These are phyloP conservation scores for Sordariomycetes sp. DNA, from an alignment of 2,329 filamentous ascomycete genomes.

Conservation along the genomic window DNA sequence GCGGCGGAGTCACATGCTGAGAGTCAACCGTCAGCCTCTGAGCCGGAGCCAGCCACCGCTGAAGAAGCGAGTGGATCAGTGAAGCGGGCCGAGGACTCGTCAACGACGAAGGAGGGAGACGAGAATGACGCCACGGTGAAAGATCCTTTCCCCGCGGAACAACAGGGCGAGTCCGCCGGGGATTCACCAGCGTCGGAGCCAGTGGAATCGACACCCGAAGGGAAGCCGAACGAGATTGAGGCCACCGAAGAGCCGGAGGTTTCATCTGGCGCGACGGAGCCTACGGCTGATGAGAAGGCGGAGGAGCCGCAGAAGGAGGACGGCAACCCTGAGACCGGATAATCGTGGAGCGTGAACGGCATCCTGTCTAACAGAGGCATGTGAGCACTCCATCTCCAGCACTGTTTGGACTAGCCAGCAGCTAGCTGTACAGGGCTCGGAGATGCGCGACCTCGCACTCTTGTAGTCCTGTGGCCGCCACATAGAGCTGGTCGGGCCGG, in stretches of 20 bases:
- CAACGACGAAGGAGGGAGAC: background rate
- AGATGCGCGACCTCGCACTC: too few relatives aligned
- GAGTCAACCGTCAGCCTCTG: background rate
- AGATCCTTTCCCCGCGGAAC: background rate
- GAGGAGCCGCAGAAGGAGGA: slow-evolving; percentile 6
- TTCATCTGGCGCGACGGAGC: background rate
- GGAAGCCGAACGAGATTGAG: background rate
- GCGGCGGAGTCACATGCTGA: background rate
- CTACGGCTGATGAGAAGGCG: slow-evolving; percentile 7
- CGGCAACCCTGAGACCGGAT: background rate
- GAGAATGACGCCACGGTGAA: background rate
- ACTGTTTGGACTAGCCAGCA: background rate
- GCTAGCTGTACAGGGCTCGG: too few relatives aligned
- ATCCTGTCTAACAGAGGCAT: background rate
- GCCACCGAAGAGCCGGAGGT: background rate
- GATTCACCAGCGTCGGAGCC: background rate
- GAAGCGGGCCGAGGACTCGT: background rate
- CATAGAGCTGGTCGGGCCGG: too few relatives aligned
- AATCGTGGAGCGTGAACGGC: background rate
- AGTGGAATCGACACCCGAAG: background rate
- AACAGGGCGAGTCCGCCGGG: background rate
- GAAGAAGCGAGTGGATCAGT: background rate
- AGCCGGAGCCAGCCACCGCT: background rate
- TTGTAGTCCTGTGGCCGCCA: too few relatives aligned
- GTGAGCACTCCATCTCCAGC: too few relatives aligned